Conservation (phyloP, 345 rosid species). For the Angophora floribunda region DNA sequence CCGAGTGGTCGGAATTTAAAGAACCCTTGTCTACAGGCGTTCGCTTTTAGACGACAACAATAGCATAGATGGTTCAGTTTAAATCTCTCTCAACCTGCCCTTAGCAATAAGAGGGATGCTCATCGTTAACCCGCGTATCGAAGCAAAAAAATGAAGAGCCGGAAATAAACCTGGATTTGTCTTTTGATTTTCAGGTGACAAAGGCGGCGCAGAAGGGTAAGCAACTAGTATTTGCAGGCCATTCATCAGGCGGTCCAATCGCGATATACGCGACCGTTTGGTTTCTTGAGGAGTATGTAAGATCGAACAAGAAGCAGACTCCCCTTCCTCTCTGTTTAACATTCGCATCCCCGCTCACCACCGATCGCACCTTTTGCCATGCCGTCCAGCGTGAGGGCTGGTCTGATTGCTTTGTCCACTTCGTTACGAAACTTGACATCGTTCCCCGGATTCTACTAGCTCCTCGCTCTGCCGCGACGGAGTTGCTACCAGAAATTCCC, state of each 20-base stretch:
- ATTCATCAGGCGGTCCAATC: slow-evolving; percentile 65
- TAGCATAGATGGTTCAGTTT: neutral
- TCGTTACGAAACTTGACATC: slow-evolving; percentile 54
- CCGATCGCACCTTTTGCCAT: slow-evolving; percentile 45
- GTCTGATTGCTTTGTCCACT: slow-evolving; percentile 52
- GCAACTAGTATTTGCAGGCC: slow-evolving; percentile 74
- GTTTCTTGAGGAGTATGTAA: slow-evolving; percentile 33
- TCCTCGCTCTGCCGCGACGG: slow-evolving; percentile 27
- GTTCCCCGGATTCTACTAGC: slow-evolving; percentile 62
- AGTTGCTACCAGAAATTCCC: slow-evolving; percentile 22
- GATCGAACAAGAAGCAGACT: neutral
- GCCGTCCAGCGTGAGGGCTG: slow-evolving; percentile 68
- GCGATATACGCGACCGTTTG: slow-evolving; percentile 64
- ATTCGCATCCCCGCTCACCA: slow-evolving; percentile 79
- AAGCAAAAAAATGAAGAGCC: neutral
- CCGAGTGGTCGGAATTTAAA: neutral
- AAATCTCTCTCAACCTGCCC: neutral
- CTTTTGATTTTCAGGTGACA: slow-evolving; percentile 27
- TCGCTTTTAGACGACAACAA: neutral
- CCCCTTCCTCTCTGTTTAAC: slow-evolving; percentile 42
- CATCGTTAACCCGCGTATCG: neutral
- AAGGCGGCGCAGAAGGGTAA: slow-evolving; percentile 16
- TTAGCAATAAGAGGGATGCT: neutral
- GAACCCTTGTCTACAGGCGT: neutral
- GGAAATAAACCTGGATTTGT: neutral